Conservation (phyloP, 1,139 yeast species). For the Zygoascus hellenicus region DNA sequence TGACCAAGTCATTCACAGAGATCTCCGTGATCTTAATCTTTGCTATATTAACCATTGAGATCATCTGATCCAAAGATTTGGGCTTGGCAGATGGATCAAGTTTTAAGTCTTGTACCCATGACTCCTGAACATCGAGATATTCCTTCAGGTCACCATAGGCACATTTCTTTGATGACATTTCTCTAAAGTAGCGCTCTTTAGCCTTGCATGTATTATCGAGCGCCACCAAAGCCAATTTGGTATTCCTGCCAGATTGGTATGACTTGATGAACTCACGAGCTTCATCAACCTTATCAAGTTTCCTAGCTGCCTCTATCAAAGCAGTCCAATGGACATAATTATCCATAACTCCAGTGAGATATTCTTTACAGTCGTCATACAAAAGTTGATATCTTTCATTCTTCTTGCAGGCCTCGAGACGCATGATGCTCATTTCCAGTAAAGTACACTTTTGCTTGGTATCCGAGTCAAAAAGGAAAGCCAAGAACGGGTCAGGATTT, state of each 20-base stretch:
- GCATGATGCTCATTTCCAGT: slow-evolving; percentile 51
- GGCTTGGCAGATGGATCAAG: slow-evolving; percentile 13
- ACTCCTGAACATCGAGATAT: slow-evolving; percentile 27
- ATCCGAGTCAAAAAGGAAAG: slow-evolving; percentile 24
- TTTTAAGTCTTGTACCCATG: slow-evolving; percentile 5
- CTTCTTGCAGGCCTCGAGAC: slow-evolving; percentile 42
- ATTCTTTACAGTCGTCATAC: slow-evolving; percentile 28
- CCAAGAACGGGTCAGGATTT: slow-evolving; percentile 31
- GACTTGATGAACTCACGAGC: slow-evolving; percentile 28
- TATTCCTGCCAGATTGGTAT: slow-evolving; percentile 46
- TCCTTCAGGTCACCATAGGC: slow-evolving; percentile 53
- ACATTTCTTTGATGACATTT: slow-evolving; percentile 49
- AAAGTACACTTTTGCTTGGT: slow-evolving; percentile 3
- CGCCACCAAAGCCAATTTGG: slow-evolving; percentile 50
- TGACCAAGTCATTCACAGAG: slow-evolving; percentile 30
- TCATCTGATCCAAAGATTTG: slow-evolving; percentile 30
- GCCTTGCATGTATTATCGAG: slow-evolving; percentile 27
- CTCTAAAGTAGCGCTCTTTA: slow-evolving; percentile 40
- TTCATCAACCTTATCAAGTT: slow-evolving; percentile 31
- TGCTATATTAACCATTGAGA: slow-evolving; percentile 44
- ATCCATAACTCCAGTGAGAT: slow-evolving; percentile 27
- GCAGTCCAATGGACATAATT: slow-evolving; percentile 36
- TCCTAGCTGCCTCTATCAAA: slow-evolving; percentile 41
- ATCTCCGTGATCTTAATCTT: slow-evolving; percentile 38
- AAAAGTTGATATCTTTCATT: slow-evolving; percentile 41